Evolutionary conservation across 805 yeast genomes (phyloP), one percentile per base, ranked within the genome.

Genomic region (Wickerhamiella musiphila): DNA sequence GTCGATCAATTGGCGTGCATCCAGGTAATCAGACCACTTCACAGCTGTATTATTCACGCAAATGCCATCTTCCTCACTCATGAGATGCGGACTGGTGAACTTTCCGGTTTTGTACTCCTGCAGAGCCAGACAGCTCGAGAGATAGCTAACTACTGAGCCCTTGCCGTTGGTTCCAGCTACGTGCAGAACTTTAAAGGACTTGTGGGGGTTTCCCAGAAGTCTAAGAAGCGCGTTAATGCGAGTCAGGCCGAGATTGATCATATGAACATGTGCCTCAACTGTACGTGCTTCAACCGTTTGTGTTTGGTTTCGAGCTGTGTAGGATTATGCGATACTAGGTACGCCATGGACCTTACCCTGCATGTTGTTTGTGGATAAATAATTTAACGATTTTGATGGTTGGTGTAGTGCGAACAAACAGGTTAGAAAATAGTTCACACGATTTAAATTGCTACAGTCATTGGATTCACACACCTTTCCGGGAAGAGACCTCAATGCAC

Each of bases 111-210:
- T 48, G 25, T 67, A 53, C 11, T 49, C 58, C 15, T 68, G 60
- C 10, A 52, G 49, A 14, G 68, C 61, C 17, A 84, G 52, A 2
- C 75, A 60, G 12, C 82, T 70, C 3, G 82, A 63, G 6, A 90
- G 36, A 49, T 83, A 84, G 0, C 94, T 73, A 36, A 93, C 72
- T 0, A 84, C 78, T 0, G 95, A 83, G 0, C 98, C 98, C 48
- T 86, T 86, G 1, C 98, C 98, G 49, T 86, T 86, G 6, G 98
- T 86, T 0, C 98, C 98, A 0, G 94, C 94, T 4, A 90, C 66
- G 48, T 90, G 98, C n/a, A 90, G 58, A 1, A 82, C 72, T 38
- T 68, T 67, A 46, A 70, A 70, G 4, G 56, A 43, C 11, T 49
- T 39, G 8, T 81, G 90, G 0, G 94, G 95, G 43, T 71, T 67